These are phyloP conservation scores for Leccinum arenicola DNA, from an alignment of 768 basidiomycete genomes.

Conservation along the genomic window DNA sequence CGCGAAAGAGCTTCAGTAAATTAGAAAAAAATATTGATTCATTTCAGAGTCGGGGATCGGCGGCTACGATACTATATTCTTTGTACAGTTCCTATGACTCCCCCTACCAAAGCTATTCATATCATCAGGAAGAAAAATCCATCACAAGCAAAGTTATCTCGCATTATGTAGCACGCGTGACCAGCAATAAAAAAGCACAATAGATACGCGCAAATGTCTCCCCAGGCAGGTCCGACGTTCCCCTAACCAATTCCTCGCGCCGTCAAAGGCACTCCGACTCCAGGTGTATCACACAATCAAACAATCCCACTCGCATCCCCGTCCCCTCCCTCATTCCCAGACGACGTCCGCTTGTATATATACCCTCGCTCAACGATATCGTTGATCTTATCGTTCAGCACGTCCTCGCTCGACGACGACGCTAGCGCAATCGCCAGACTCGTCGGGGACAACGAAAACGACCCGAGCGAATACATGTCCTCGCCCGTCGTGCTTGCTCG, in stretches of 20 bases:
- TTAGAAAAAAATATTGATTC: too few species aligned
- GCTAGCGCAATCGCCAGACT: conserved; percentile 21
- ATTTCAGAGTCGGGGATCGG: too few species aligned
- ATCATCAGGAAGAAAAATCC: too few species aligned
- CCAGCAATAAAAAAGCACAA: background rate
- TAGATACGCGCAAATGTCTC: background rate
- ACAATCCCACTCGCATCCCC: background rate
- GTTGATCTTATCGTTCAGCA: conserved; percentile 32
- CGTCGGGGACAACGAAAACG: conserved; percentile 26
- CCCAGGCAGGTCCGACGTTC: too few species aligned
- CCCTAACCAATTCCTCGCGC: too few species aligned
- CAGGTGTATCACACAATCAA: too few species aligned
- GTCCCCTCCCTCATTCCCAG: background rate
- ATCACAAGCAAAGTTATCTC: too few species aligned
- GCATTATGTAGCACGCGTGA: too few species aligned
- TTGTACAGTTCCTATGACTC: too few species aligned
- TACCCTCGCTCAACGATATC: conserved; percentile 38
- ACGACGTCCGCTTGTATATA: conserved; percentile 19
- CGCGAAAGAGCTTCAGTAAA: too few species aligned
- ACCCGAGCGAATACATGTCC: conserved; percentile 10
- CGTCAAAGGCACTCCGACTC: background rate
- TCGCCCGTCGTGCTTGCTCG: conserved; percentile 5
- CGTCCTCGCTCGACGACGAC: conserved; percentile 23
- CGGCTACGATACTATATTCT: too few species aligned
- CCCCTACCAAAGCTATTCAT: too few species aligned